Evolutionary conservation across 176 grass and related monocot species (phyloP).

Genomic region (Zoysia pacifica): DNA sequence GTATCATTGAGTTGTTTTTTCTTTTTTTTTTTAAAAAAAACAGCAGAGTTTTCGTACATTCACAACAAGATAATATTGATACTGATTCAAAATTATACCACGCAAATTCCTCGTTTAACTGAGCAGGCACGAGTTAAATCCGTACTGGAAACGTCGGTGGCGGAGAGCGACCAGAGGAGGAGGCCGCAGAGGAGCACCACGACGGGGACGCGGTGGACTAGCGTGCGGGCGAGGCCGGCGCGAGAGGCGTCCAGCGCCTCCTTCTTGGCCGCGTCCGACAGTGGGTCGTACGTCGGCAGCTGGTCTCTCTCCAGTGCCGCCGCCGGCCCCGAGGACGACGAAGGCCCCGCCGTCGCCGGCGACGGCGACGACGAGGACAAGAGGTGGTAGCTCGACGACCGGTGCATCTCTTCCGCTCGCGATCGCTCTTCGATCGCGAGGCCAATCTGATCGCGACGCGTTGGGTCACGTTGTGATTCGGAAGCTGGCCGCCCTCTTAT

Average conservation of each 20-base stretch:
- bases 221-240: conserved; percentile 51
- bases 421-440: not conserved
- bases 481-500: not conserved
- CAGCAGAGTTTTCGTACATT: too few relatives aligned
- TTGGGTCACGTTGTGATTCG: not conserved
- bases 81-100: too few relatives aligned
- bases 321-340: conserved; percentile 20
- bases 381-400: conserved; percentile 52
- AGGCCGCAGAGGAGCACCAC: conserved; percentile 67
- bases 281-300: conserved; percentile 63
- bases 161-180: conserved; percentile 76
- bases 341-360: not conserved
- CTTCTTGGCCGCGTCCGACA: conserved; percentile 71
- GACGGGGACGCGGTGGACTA: conserved; percentile 71
- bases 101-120: not conserved
- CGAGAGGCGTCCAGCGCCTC: conserved; percentile 51
- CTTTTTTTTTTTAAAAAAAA: too few relatives aligned
- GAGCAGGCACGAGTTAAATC: not conserved
- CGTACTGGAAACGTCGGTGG: conserved; percentile 15
- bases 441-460: not conserved
- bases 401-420: conserved; percentile 34
- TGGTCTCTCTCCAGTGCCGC: conserved; percentile 40
- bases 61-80: too few relatives aligned
- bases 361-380: not conserved
- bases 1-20: too few relatives aligned